Evolutionary conservation across 257 asterid genomes (phyloP), one percentile per base, ranked within the genome.

Genomic region (Gardenia jasminoides): DNA sequence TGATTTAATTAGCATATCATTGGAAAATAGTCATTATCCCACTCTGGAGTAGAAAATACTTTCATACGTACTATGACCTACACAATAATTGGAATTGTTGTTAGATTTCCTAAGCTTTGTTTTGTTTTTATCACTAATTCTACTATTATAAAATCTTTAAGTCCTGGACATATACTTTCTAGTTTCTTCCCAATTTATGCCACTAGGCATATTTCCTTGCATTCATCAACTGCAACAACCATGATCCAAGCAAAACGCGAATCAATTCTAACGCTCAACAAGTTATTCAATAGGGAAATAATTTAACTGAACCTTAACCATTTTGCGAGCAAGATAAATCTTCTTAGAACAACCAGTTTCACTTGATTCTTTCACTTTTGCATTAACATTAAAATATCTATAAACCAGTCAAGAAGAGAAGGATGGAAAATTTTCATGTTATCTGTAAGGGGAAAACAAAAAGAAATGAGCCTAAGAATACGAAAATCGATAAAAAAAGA

Each of bases 401-500:
- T 47, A 36, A 33, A 31, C 44, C 76, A 43, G 31, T 13, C 3
- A 72, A 33, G 3, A 41, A 28, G 48, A 17, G 8, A 22, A 33
- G 1, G 77, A 64, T 22, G 41, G 71, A 6, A 12, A 24, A 48
- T 16, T 15, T 4, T 30, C 28, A 47, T 15, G 48, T 50, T 22
- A 58, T 12, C 4, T 50, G 24, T 10, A 15, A 20, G 13, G 22
- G 3, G 41, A 36, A 36, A 36, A 36, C 3, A 36, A 36, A 36
- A 36, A 36, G 16, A 36, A 10, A 43, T 17, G 3, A 80, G 15
- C 39, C 22, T 1, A 73, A 50, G 44, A 58, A 43, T 17, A 59
- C 28, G 46, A 36, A 76, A 47, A 47, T 31, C 33, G 56, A 33
- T 76, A 31, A 64, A 79, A 79, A 77, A 66, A 59, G 22, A 66